Percentiles rank a stretch among this genome's conserved stretches.
Evolutionary conservation across 371 early-diverging fungal species (phyloP).

Genomic region (Capillidium heterosporum): DNA sequence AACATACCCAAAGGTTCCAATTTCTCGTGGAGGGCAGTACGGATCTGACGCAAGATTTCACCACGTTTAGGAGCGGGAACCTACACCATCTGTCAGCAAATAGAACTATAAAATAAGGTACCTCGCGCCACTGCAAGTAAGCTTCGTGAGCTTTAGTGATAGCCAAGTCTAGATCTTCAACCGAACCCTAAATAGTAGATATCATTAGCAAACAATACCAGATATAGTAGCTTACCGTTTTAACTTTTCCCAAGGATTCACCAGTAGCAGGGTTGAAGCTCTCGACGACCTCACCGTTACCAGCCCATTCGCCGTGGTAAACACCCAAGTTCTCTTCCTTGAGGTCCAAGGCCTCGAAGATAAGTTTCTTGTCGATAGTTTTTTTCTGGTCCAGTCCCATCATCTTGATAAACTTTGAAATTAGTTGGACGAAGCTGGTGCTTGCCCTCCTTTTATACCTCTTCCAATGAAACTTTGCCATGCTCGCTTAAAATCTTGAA

Average conservation of each 20-base stretch:
- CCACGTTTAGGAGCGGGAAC: constrained; percentile 85
- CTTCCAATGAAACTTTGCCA: no score
- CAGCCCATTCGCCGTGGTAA: constrained; percentile 78
- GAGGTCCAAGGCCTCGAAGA: constrained; percentile 51
- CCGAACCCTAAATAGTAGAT: constrained; percentile 16
- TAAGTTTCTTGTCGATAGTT: constrained; percentile 9
- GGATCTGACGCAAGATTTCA: constrained; percentile 83
- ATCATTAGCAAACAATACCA: background rate
- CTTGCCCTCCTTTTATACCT: no score
- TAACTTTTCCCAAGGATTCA: constrained; percentile 65
- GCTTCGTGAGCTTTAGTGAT: constrained; percentile 13
- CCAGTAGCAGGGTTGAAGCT: constrained; percentile 77
- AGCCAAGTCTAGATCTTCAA: constrained; percentile 27
- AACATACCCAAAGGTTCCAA: constrained; percentile 64
- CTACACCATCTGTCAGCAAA: constrained; percentile 8
- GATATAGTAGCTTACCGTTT: constrained; percentile 28
- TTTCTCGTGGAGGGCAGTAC: constrained; percentile 59
- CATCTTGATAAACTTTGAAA: no score
- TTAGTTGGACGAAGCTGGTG: no score
- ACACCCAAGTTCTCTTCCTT: constrained; percentile 62
- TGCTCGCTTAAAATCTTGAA: no score
- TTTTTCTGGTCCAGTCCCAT: background rate
- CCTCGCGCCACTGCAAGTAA: background rate
- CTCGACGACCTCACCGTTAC: constrained; percentile 51
- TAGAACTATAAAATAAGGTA: background rate